Evolutionary conservation across 371 early-diverging fungal species (phyloP), one percentile per base, ranked within the genome.

Genomic region (Rhizopus stolonifer): DNA sequence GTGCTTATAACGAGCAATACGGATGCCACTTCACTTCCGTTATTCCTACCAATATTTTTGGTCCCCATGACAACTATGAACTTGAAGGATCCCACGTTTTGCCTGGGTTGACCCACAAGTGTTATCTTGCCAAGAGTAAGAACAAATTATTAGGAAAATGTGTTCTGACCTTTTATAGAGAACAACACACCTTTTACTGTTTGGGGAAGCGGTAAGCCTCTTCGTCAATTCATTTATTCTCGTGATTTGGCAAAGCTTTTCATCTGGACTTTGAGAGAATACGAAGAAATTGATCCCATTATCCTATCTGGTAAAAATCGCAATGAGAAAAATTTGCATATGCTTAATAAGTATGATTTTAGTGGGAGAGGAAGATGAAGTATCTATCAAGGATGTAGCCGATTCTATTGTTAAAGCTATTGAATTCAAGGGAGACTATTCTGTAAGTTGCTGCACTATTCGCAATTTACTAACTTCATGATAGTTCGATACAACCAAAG

Each of bases 1-100:
- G 89, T 56, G 88, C 87, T 34, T 93, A 91, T 61, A 43, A 86
- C 56, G 85, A 89, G 18, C 93, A 93, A 72, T 88, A 79, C 65
- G 93, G 93, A 39, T 83, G 85, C 70, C 62, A 86, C 55, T 93
- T 87, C 58, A 93, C 93, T 45, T 87, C 89, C 3, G 87, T 89
- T 49, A 86, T 93, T 58, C 93, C 93, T 50, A 91, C 91, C 55
- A 93, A 93, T 60, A 83, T 93, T 43, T 93, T 89, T 64, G 93
- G 93, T 48, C 88, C 89, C 47, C 80, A 89, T 61, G 93, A 93
- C 58, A 91, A 91, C 79, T 93, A 83, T 61, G 62, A 80, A 51
- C 78, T 93, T 49, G 87, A 91, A 65, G 89, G 89, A 69, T 86
- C 89, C 19, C 91, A 93, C 58, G 91, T 91, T 34, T 84, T 92